A percentile compares a stretch with the other conserved stretches of the same genome.
phyloP scores from a whole-genome alignment of 2,329 filamentous ascomycete genomes.

The Ilyonectria destructans region DNA sequence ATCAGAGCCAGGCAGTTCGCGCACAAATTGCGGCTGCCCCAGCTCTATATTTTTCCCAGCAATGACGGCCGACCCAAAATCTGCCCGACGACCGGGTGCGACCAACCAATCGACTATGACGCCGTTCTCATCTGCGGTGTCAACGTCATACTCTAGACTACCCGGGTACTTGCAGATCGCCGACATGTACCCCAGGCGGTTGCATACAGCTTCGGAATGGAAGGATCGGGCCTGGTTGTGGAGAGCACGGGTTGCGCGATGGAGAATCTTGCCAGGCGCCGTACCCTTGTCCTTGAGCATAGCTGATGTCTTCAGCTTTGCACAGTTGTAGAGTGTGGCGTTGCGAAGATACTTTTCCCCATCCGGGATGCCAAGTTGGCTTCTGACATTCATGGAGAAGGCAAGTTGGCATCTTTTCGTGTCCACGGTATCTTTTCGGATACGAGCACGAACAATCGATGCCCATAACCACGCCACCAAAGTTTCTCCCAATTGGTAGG shows the following conservation, averaged over 20 bases:
- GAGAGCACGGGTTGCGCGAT: background rate
- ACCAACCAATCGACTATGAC: background rate
- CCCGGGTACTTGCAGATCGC: background rate
- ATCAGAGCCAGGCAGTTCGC: background rate
- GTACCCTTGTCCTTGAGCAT: background rate
- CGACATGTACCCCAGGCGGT: background rate
- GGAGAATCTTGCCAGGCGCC: background rate
- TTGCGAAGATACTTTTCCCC: background rate
- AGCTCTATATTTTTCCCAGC: background rate
- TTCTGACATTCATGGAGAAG: background rate
- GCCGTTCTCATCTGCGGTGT: background rate
- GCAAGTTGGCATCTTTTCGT: background rate
- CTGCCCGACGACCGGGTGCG: too few species aligned
- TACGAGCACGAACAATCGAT: background rate
- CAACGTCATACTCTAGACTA: background rate
- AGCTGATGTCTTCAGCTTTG: background rate
- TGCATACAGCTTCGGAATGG: background rate
- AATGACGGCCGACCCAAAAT: background rate
- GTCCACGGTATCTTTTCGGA: background rate
- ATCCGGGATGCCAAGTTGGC: background rate
- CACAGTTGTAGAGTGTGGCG: background rate
- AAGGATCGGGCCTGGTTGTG: background rate
- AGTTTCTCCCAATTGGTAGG: background rate
- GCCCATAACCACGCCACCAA: background rate
- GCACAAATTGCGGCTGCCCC: background rate